Evolutionary conservation across 176 grass and related monocot genomes (phyloP), one percentile per base, ranked within the genome.

Genomic region (Oryza coarctata): DNA sequence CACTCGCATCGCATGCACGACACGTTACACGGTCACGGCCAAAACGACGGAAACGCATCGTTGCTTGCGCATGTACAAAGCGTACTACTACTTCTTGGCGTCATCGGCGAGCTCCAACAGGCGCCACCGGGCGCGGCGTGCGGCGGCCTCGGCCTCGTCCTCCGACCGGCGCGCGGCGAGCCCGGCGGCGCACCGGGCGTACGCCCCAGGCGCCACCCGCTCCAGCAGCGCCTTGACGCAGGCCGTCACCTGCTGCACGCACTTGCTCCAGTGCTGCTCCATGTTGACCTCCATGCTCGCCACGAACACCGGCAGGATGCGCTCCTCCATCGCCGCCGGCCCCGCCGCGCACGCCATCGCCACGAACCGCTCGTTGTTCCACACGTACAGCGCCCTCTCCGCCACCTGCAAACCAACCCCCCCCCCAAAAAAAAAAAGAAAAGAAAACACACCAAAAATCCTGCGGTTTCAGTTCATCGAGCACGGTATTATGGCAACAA

Each of bases 291-390:
- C 96, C 23, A 93, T 78, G 91, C 86, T 82, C 7, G 77, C 71
- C 12, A 91, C 90, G 65, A 88, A 89, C 55, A 71, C 43, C 49
- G 93, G 90, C 32, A 98, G 82, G 73, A 98, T 91, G 30, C 49
- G 60, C 68, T 88, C 40, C 68, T 90, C 87, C 85, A 83, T 84
- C 73, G 76, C 38, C 11, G 27, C 83, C 57, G 83, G 33, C 45
- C 45, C 79, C 13, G 69, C 3, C 82, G 50, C 70, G 12, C 81
- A 76, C 39, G 88, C 89, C 92, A 95, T 83, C 83, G 76, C 79
- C 87, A 95, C 36, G 82, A 98, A 95, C 61, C 87, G 91, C 77
- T 95, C 90, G 64, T 88, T 93, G 79, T 93, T 85, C 96, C 96
- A 98, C 72, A 98, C 49, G 74, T 89, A 88, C 71, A 98, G 82